Evolutionary conservation across 1,284 basidiomycete genomes (phyloP), one percentile per base, ranked within the genome.

Genomic region (Phylloboletellus chloephorus): DNA sequence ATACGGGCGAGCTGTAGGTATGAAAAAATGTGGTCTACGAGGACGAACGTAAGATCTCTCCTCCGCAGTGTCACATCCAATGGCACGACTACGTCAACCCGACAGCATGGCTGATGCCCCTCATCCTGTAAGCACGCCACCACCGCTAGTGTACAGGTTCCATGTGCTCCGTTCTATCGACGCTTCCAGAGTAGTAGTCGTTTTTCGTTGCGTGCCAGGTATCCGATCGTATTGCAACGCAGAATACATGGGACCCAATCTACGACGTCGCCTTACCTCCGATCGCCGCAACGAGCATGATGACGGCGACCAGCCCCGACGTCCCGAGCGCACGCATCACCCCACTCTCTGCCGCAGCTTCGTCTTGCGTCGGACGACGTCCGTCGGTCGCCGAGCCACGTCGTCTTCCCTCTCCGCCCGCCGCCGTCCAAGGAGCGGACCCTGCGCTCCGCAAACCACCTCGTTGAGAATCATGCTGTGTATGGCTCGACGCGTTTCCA

Each of bases 261-360:
- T 54, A 56, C 5, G 30, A 41, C 23, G 49, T 43, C 9, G 51
- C 38, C 37, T 20, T 35, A 30, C 43, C 35, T 4, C 39, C 38
- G 8, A 56, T 35, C 9, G 52, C 41, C 16, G 57, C 41, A 20
- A 58, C 28, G 15, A 62, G 51, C 31, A 58, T 37, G 24, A 62
- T 62, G 16, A 61, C 21, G 7, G 48, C 47, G 12, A 62, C 39
- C 3, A 58, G 48, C 4, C 58, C 56, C 6, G 60, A 52, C n/a
- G 60, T 58, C 2, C 53, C 60, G 7, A 62, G 47, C 6, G 54
- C 57, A 10, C 60, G 56, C 31, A 56, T 37, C 10, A 48, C 5
- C 11, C 46, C 44, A 19, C 59, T 58, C 47, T 62, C 45, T 19
- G 46, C 48, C 7, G 56, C 48, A 34, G 39, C 56, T 10, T 58